These are phyloP conservation scores for Lathyrus oleraceus DNA, from an alignment of 306 rosid genomes.

Conservation along the genomic window DNA sequence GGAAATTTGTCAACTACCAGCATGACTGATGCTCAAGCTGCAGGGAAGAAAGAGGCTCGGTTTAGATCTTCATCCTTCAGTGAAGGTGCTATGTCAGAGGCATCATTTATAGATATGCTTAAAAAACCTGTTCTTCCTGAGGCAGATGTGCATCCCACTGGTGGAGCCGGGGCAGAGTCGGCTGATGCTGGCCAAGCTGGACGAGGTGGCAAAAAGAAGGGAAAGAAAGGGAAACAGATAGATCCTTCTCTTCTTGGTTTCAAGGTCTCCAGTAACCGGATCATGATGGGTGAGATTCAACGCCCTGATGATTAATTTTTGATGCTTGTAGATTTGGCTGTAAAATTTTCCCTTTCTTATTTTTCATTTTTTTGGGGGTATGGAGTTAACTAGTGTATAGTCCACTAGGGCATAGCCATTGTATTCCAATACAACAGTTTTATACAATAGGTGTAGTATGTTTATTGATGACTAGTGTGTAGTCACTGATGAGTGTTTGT, in stretches of 20 bases:
- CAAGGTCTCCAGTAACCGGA: conserved; percentile 71
- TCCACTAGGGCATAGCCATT: conserved; percentile 39
- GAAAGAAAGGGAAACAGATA: conserved; percentile 76
- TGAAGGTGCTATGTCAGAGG: conserved; percentile 60
- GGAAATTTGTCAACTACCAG: conserved; percentile 38
- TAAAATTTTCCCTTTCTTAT: conserved; percentile 6
- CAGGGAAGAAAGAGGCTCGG: conserved; percentile 50
- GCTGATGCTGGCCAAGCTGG: conserved; percentile 55
- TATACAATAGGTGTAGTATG: conserved; percentile 33
- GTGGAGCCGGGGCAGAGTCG: conserved; percentile 44
- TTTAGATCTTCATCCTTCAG: conserved; percentile 58
- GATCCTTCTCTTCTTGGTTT: conserved; percentile 81
- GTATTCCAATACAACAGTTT: conserved; percentile 30
- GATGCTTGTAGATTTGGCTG: conserved; percentile 31
- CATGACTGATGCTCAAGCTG: conserved; percentile 47
- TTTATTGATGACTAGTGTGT: conserved; percentile 35
- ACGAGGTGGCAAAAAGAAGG: conserved; percentile 67
- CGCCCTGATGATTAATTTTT: conserved; percentile 56
- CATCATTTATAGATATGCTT: conserved; percentile 73
- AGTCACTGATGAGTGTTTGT: conserved; percentile 52
- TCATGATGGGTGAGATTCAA: conserved; percentile 79
- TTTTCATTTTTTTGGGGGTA: neutral
- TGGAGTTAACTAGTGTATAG: conserved; percentile 46
- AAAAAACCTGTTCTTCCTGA: conserved; percentile 56
- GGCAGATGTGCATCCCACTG: conserved; percentile 46